phyloP scores from a whole-genome alignment of 495 filamentous ascomycete species.

The Penicillium manginii region DNA sequence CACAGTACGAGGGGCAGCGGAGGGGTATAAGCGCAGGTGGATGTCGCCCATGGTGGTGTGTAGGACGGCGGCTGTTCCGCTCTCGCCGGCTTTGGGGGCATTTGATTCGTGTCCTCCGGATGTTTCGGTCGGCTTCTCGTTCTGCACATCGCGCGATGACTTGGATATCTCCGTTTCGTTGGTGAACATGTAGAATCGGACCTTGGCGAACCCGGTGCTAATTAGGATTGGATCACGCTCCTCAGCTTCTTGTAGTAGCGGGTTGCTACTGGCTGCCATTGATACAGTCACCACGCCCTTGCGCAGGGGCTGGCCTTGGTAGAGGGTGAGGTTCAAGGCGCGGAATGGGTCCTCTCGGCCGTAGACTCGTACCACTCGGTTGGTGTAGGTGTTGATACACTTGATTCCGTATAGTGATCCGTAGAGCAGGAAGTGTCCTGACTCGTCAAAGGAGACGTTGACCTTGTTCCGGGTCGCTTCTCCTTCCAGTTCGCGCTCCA shows the following conservation, averaged over 20 bases:
- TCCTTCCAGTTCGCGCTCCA: constrained; percentile 83
- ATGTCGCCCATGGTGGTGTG: constrained; percentile 97
- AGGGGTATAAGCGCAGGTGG: constrained; percentile 89
- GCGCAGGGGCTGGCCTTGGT: constrained; percentile 91
- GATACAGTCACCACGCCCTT: constrained; percentile 93
- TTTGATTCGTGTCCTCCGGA: constrained; percentile 32
- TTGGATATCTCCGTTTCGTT: constrained; percentile 85
- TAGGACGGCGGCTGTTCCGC: constrained; percentile 77
- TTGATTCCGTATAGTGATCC: constrained; percentile 90
- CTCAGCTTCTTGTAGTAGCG: constrained; percentile 90
- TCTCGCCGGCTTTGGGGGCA: constrained; percentile 65
- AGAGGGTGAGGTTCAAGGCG: constrained; percentile 80
- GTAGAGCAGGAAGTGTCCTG: constrained; percentile 91
- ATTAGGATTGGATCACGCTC: constrained; percentile 88
- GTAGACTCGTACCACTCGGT: constrained; percentile 84
- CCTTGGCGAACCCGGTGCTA: constrained; percentile 81
- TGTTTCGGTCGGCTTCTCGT: constrained; percentile 76
- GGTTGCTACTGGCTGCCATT: constrained; percentile 95
- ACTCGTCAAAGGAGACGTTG: constrained; percentile 94
- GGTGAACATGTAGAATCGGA: constrained; percentile 97
- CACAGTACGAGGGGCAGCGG: constrained; percentile 92
- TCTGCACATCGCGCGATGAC: constrained; percentile 86
- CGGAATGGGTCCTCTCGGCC: constrained; percentile 87
- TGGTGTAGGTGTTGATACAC: constrained; percentile 92
- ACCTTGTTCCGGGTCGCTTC: constrained; percentile 67